Base-by-base conservation (phyloP, 106 monocot species). In the Acanthochlamys bracteata region DNA sequence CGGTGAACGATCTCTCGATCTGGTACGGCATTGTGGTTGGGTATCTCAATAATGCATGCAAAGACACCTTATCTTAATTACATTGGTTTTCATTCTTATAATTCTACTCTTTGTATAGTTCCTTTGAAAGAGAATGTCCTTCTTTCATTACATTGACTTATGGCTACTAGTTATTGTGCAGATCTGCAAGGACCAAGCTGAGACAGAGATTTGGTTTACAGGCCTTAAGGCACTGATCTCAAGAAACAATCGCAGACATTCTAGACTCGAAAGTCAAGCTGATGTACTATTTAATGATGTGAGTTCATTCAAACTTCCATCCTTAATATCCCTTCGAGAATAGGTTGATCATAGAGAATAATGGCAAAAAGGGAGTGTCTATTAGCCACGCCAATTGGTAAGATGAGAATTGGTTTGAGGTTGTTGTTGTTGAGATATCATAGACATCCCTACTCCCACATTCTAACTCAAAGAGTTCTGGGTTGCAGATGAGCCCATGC, bases 161-260 rank as follows among this genome's bases (percentile, higher is more conserved):
- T 43, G 7, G 43, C 43, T 43, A 43, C 43, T 13, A 8, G 43
- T 58, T 21, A 25, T 45, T 63, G n/a, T 45, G 25, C 66, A 85
- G 81, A 78, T 85, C 62, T 85, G 85, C 72, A 85, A 81, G 47
- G 78, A 78, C 59, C 80, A 85, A 85, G 81, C 62, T 62, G 85
- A 85, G 71, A 15, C 68, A 57, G 85, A 85, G 74, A 74, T 75
- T 42, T 85, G 85, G 85, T 71, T 85, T 78, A 55, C 72, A 19
- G 78, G 81, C 57, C 81, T 85, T 23, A 71, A 66, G 62, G 25
- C 75, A 69, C 39, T 85, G 53, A 72, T 85, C 57, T 78, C 74
- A 57, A 33, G 72, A 41, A 55, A 63, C n/a, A 66, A 64, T 11
- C 62, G 25, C 21, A 59, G 42, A 51, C 51, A 59, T 81, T 64